Base-by-base conservation (phyloP, 163 green algal genomes). In the Prototheca cutis region DNA sequence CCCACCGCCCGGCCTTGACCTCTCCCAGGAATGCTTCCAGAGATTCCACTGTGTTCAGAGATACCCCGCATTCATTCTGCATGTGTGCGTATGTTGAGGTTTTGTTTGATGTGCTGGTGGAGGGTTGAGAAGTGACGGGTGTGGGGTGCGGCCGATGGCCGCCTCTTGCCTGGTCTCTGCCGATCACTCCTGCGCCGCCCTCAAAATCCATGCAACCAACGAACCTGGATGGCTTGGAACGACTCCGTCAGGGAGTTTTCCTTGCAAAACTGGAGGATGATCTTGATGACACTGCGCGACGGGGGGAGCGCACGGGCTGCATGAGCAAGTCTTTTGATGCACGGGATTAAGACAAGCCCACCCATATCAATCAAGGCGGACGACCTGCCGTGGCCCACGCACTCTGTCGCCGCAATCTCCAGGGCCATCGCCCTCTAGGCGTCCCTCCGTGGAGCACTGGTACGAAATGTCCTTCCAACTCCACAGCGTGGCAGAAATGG, bases 241-340 rank as follows among this genome's bases (percentile, higher is more conserved):
- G 90, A 93, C 27, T 94, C 80, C 10, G 70, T 63, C 19, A 98
- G 73, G 6, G 77, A 78, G 67, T 96, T 93, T 73, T 98, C 91
- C 61, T 95, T 95, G 79, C 88, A 96, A 52, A 98, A 98, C 61
- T 98, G 91, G 3, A 98, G 73, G 28, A 98, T 90, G 60, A 96
- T 85, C 59, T 94, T 95, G 75, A 96, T 94, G 17, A 96, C 84
- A 79, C 88, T 95, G 78, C n/a, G 30, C 5, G 31, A 31, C 31
- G 31, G 15, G 29, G 55, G 55, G 27, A 56, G 33, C 6, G 39
- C 24, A 25, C 28, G 34, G 36, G 36, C 13, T 0, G 13, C 36
- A 45, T 45, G 17, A 45, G 36, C 13, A 15, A n/a, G n/a, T n/a
- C n/a, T n/a, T n/a, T 54, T 28, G 32, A 53, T 58, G 27, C 36